Percentiles rank a stretch among this genome's conserved stretches.
Evolutionary conservation across 805 yeast species (phyloP).

Genomic region (Debaryomyces castellii): DNA sequence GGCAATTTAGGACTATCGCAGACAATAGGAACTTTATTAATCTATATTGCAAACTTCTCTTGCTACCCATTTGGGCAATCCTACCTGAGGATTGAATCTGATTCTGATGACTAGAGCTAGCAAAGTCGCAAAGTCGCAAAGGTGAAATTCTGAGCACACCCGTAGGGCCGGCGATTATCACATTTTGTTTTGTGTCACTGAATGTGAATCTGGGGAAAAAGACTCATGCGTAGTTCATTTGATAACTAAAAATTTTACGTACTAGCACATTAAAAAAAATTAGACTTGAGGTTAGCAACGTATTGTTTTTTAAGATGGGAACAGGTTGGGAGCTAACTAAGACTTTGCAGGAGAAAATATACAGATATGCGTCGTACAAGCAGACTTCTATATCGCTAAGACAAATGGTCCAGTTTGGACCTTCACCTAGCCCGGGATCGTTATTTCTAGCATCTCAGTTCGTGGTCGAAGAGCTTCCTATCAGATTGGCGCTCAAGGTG

Average conservation of each 20-base stretch:
- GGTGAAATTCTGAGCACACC: neutral
- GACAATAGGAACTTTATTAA: no score
- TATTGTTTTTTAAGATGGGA: slow-evolving; percentile 25
- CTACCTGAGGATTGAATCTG: no score
- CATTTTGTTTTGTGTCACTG: neutral
- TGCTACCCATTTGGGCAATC: no score
- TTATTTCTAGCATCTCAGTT: slow-evolving; percentile 82
- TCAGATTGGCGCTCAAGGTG: slow-evolving; percentile 81
- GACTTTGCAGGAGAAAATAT: slow-evolving; percentile 53
- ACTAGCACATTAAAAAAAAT: neutral
- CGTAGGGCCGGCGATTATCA: neutral
- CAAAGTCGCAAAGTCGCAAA: neutral
- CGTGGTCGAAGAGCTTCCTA: slow-evolving; percentile 82
- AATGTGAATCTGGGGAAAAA: neutral
- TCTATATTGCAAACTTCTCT: no score
- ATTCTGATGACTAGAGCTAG: no score
- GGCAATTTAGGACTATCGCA: no score
- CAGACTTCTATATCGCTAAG: slow-evolving; percentile 82
- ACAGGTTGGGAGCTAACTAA: slow-evolving; percentile 52
- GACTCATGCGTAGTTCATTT: neutral
- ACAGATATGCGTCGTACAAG: slow-evolving; percentile 66
- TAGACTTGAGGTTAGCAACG: neutral
- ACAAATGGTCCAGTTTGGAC: slow-evolving; percentile 92
- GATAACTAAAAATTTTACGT: neutral
- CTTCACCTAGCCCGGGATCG: slow-evolving; percentile 73